These are phyloP conservation scores for Rhazya stricta DNA, from an alignment of 257 asterid species.

Conservation along the genomic window DNA sequence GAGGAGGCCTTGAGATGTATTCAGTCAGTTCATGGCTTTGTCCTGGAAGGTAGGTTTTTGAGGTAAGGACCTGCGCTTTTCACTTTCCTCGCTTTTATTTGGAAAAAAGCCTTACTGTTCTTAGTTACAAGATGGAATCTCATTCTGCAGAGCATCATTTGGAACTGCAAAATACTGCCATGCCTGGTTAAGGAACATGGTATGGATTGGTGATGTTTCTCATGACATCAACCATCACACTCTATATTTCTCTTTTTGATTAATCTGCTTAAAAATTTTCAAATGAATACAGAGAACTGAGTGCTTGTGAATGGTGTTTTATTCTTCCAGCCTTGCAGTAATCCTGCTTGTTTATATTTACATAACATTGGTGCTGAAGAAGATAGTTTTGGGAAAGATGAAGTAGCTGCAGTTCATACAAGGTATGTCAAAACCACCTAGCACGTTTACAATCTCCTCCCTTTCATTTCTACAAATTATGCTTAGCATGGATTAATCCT, in stretches of 20 bases:
- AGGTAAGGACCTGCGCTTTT: conserved; percentile 50
- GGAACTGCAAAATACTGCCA: conserved; percentile 99
- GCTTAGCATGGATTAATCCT: not conserved
- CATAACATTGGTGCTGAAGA: conserved; percentile 88
- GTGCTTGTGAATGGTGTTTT: conserved; percentile 19
- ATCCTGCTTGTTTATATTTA: conserved; percentile 83
- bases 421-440: conserved; percentile 41
- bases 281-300: not conserved
- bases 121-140: conserved; percentile 10
- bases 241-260: conserved; percentile 7
- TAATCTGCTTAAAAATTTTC: not conserved
- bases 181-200: conserved; percentile 95
- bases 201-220: conserved; percentile 27
- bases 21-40: conserved; percentile 86
- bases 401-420: conserved; percentile 91
- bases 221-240: not conserved
- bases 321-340: conserved; percentile 78
- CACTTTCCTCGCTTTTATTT: conserved; percentile 1
- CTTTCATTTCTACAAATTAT: conserved; percentile 10
- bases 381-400: conserved; percentile 95
- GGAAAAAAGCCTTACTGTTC: conserved; percentile 1
- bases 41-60: conserved; percentile 72
- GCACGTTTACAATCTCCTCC: not conserved
- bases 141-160: conserved; percentile 80
- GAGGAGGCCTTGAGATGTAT: conserved; percentile 93